phyloP scores from a whole-genome alignment of 495 filamentous ascomycete species.

The Penicillium daleae region DNA sequence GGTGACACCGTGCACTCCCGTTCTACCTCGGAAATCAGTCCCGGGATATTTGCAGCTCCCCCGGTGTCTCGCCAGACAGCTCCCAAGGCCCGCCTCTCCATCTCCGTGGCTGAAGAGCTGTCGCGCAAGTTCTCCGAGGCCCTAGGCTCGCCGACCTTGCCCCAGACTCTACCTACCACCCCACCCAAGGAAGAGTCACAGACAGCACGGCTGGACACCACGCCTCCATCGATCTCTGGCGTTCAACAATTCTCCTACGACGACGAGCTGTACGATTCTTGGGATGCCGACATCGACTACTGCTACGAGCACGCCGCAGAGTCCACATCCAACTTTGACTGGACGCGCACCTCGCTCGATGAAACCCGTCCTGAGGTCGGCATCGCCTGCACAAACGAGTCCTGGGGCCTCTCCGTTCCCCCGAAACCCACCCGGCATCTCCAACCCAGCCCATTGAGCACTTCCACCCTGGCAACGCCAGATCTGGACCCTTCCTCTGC shows the following conservation, averaged over 20 bases:
- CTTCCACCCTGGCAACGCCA: conserved; percentile 39
- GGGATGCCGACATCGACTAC: conserved; percentile 96
- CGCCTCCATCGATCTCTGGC: conserved; percentile 17
- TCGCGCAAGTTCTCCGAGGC: conserved; percentile 45
- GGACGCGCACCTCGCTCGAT: conserved; percentile 60
- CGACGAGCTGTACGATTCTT: conserved; percentile 60
- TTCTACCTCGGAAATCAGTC: conserved; percentile 24
- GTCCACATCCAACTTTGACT: conserved; percentile 88
- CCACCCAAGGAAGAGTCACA: conserved; percentile 9
- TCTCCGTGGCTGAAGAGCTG: conserved; percentile 39
- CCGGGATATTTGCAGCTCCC: conserved; percentile 9
- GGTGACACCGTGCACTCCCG: conserved; percentile 24
- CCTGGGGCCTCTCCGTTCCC: conserved; percentile 12
- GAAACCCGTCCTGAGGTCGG: conserved; percentile 27
- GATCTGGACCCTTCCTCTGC: conserved; percentile 47
- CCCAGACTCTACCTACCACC: conserved; percentile 29
- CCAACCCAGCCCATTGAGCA: conserved; percentile 33
- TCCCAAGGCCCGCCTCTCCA: conserved; percentile 35
- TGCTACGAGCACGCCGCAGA: conserved; percentile 91
- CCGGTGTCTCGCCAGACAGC: conserved; percentile 12
- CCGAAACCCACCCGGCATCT: conserved; percentile 28
- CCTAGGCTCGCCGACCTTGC: conserved; percentile 46
- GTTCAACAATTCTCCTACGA: conserved; percentile 31
- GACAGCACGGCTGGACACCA: conserved; percentile 13
- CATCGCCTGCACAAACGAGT: conserved; percentile 23